Conservation (phyloP, 306 rosid genomes). For the Dalbergia oliveri region DNA sequence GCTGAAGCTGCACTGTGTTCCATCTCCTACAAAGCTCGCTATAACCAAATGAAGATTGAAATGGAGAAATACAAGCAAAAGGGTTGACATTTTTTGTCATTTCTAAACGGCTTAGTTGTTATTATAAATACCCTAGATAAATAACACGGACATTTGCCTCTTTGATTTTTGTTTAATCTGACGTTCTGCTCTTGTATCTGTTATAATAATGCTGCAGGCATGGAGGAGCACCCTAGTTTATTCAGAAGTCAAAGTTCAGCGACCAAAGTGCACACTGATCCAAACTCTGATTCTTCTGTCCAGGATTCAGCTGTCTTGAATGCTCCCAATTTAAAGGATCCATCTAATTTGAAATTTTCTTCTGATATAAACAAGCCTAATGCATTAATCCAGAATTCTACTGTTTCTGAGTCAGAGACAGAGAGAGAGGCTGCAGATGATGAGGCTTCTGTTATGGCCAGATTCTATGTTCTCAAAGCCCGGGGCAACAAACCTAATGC, state of each 20-base stretch:
- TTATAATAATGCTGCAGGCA: slow-evolving; percentile 48
- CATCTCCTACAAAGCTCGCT: slow-evolving; percentile 72
- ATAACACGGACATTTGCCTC: slow-evolving; percentile 20
- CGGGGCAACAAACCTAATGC: slow-evolving; percentile 47
- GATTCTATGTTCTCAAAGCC: slow-evolving; percentile 58
- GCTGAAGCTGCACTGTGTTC: slow-evolving; percentile 96
- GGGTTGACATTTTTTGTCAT: slow-evolving; percentile 57
- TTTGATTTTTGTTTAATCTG: slow-evolving; percentile 32
- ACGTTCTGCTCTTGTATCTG: slow-evolving; percentile 45
- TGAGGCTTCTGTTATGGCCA: slow-evolving; percentile 67
- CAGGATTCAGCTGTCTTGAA: slow-evolving; percentile 41
- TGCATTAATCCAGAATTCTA: slow-evolving; percentile 38
- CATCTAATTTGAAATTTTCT: slow-evolving; percentile 49
- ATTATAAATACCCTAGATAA: slow-evolving; percentile 20
- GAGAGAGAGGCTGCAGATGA: slow-evolving; percentile 31
- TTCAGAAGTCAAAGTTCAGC: slow-evolving; percentile 47
- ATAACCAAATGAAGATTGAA: slow-evolving; percentile 71
- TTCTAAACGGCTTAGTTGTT: not conserved
- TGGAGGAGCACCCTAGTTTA: slow-evolving; percentile 52
- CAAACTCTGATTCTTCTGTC: slow-evolving; percentile 43
- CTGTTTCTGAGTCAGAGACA: slow-evolving; percentile 44
- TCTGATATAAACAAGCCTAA: slow-evolving; percentile 47
- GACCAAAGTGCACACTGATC: slow-evolving; percentile 50
- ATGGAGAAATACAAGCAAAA: slow-evolving; percentile 65
- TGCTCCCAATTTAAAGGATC: slow-evolving; percentile 42